phyloP scores from a whole-genome alignment of 768 basidiomycete genomes.

The Kwoniella sp. region DNA sequence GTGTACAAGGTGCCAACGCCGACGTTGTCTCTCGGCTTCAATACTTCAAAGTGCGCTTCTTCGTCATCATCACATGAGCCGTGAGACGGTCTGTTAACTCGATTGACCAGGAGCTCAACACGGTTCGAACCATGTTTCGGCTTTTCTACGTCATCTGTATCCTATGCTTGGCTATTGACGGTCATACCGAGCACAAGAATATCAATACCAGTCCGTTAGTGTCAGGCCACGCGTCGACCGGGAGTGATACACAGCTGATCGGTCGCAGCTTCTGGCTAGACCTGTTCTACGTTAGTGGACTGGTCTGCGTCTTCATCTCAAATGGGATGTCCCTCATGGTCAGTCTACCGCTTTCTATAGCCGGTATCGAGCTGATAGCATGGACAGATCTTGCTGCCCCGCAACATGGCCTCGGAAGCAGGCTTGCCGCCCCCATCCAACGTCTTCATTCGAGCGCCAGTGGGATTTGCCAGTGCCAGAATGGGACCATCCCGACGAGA shows the following conservation, averaged over 20 bases:
- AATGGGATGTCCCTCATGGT: constrained; percentile 37
- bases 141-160: constrained; percentile 24
- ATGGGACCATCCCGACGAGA: background rate
- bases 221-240: background rate
- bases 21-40: constrained; percentile 34
- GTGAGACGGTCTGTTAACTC: background rate
- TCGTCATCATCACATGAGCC: background rate
- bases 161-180: constrained; percentile 27
- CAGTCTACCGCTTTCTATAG: constrained; percentile 3
- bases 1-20: constrained; percentile 36
- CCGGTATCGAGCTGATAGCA: background rate
- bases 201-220: constrained; percentile 32
- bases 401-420: constrained; percentile 19
- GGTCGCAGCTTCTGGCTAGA: constrained; percentile 29
- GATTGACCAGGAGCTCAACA: constrained; percentile 21
- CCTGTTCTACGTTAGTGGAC: constrained; percentile 14
- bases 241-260: background rate
- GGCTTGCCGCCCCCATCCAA: constrained; percentile 3
- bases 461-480: background rate
- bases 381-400: constrained; percentile 36
- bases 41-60: constrained; percentile 31
- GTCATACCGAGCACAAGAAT: constrained; percentile 19
- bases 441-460: constrained; percentile 28
- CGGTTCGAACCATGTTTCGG: constrained; percentile 29
- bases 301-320: constrained; percentile 32